Evolutionary conservation across 257 asterid genomes (phyloP).

Genomic region (Penstemon eatonii): DNA sequence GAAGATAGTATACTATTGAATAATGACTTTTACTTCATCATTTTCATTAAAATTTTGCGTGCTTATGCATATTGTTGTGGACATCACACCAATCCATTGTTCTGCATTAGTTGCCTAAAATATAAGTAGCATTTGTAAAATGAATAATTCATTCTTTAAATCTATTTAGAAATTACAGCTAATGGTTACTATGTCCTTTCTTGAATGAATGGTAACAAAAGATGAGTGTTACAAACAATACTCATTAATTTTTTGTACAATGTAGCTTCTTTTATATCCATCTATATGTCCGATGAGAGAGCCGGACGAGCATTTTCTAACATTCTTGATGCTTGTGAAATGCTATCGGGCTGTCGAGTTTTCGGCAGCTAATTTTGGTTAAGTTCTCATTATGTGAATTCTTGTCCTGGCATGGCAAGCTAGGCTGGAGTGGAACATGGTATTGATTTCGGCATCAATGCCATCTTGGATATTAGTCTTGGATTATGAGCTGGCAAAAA

Average conservation of each 20-base stretch:
- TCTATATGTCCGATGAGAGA: not conserved
- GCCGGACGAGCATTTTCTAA: not conserved
- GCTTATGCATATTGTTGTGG: slow-evolving; percentile 20
- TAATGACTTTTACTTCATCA: slow-evolving; percentile 5
- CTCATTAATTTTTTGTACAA: not conserved
- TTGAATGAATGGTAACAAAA: not conserved
- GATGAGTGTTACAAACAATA: not conserved
- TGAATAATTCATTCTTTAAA: slow-evolving; percentile 31
- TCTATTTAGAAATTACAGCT: slow-evolving; percentile 28
- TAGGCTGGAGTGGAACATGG: not conserved
- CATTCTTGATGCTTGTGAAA: too few species aligned
- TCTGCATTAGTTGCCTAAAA: slow-evolving; percentile 22
- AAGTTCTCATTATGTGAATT: not conserved
- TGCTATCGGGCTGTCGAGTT: not conserved
- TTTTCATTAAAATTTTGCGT: slow-evolving; percentile 2
- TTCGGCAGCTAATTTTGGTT: not conserved
- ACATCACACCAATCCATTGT: slow-evolving; percentile 28
- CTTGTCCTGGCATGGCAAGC: not conserved
- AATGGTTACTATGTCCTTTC: slow-evolving; percentile 13
- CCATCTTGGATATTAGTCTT: not conserved
- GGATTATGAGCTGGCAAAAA: too few species aligned
- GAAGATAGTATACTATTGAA: slow-evolving; percentile 41
- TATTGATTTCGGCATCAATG: not conserved
- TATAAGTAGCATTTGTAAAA: slow-evolving; percentile 32
- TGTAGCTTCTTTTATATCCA: not conserved